A percentile compares a stretch with the other conserved stretches of the same genome.
These are phyloP conservation scores for Boletales sp. DNA, from an alignment of 768 basidiomycete genomes.

Conservation along the genomic window DNA sequence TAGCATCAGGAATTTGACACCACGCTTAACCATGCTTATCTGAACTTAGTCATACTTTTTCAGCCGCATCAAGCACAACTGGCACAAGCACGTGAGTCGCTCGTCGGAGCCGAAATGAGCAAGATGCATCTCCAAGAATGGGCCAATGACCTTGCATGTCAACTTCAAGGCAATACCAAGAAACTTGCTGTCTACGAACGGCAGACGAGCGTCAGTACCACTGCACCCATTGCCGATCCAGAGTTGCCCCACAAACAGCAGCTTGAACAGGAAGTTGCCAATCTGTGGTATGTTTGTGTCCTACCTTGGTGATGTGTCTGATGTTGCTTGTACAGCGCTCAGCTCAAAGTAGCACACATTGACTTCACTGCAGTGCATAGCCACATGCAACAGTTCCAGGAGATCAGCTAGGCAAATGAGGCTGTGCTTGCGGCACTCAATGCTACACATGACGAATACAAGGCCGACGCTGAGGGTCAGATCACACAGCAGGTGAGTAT, in stretches of 20 bases:
- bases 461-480: slow-evolving; percentile 65
- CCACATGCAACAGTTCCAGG: slow-evolving; percentile 82
- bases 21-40: too few species aligned
- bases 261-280: slow-evolving; percentile 80
- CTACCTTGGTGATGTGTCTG: neutral
- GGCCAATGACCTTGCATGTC: slow-evolving; percentile 41
- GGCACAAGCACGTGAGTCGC: slow-evolving; percentile 63
- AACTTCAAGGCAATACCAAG: slow-evolving; percentile 74
- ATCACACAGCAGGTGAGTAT: too few species aligned
- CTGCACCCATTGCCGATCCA: slow-evolving; percentile 36
- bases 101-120: slow-evolving; percentile 73
- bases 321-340: slow-evolving; percentile 43
- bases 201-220: slow-evolving; percentile 37
- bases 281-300: slow-evolving; percentile 56
- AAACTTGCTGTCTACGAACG: slow-evolving; percentile 87
- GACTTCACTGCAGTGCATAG: slow-evolving; percentile 69
- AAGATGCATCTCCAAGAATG: slow-evolving; percentile 76
- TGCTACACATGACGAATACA: slow-evolving; percentile 77
- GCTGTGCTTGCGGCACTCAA: slow-evolving; percentile 68
- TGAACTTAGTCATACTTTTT: too few species aligned
- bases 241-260: slow-evolving; percentile 69
- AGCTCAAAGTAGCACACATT: slow-evolving; percentile 73
- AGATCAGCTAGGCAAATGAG: slow-evolving; percentile 82
- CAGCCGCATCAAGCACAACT: too few species aligned
- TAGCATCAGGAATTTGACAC: too few species aligned